Evolutionary conservation across 2,329 filamentous ascomycete species (phyloP), one percentile per base, ranked within the genome.

Genomic region (Claviceps sp.): DNA sequence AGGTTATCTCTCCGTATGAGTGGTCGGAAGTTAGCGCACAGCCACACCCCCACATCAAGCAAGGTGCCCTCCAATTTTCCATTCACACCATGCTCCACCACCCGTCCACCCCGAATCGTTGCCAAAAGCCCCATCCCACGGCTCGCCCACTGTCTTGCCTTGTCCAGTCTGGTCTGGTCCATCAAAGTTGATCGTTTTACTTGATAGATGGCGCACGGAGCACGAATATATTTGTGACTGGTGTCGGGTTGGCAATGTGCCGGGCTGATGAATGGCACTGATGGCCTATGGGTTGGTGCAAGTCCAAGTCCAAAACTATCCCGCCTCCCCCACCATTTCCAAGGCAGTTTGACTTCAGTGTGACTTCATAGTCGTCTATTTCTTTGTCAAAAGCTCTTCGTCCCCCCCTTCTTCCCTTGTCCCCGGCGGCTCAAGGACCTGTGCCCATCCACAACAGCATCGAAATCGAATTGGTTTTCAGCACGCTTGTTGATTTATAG

Each of bases 231-330:
- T 42, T 42, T 7, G 7, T 41, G 11, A 20, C 18, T 42, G 20
- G 41, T 22, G 41, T 24, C 48, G n/a, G 48, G 36, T 6, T n/a
- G 22, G n/a, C 46, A 26, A 38, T 22, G 44, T 22, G 37, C 47
- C 51, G 24, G 41, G 16, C 51, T 41, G 37, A 30, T 41, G 37
- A 30, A 30, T 9, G 26, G 26, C 26, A 30, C 30, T 34, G 30
- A 34, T 11, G 30, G 30, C 30, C 41, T 24, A 42, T 7, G 43
- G 9, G 41, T 37, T 24, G 8, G 36, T 11, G 6, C 16, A 26
- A 36, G 44, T 52, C 9, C 9, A 48, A 54, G 47, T 51, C 45
- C 37, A 54, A 54, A 54, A 54, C 53, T 45, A 51, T 41, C 50
- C 48, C 30, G 14, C 48, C 50, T 54, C 48, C 53, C 50, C 50